phyloP scores from a whole-genome alignment of 225 moss, liverwort and hornwort species.

The Marchantia polymorpha region DNA sequence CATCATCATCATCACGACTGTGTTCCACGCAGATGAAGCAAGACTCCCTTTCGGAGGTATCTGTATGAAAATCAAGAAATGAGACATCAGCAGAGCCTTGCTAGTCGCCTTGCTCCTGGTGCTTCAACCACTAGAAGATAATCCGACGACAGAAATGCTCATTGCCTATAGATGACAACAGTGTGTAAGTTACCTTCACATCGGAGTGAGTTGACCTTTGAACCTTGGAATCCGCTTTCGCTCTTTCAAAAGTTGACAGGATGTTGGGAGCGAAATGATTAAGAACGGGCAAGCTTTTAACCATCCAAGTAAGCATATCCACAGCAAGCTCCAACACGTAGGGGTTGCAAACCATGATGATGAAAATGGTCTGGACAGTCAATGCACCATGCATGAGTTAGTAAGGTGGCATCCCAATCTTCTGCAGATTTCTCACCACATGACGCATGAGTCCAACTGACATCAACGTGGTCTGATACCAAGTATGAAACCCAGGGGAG shows the following conservation, averaged over 20 bases:
- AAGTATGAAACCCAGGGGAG: too few species aligned
- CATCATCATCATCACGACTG: slow-evolving; percentile 83
- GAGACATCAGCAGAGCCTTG: background rate
- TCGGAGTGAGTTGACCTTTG: slow-evolving; percentile 37
- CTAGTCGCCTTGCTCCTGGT: background rate
- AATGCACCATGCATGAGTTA: background rate
- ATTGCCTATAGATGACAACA: background rate
- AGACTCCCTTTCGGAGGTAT: slow-evolving; percentile 22
- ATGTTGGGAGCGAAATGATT: slow-evolving; percentile 62
- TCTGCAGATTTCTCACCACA: background rate
- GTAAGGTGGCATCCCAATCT: background rate
- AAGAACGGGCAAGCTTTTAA: slow-evolving; percentile 65
- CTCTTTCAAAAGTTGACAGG: slow-evolving; percentile 58
- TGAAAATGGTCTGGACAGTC: slow-evolving; percentile 58
- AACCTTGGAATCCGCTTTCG: slow-evolving; percentile 51
- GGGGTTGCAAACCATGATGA: slow-evolving; percentile 83
- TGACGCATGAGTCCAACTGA: too few species aligned
- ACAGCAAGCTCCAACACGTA: slow-evolving; percentile 70
- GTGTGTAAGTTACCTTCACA: slow-evolving; percentile 30
- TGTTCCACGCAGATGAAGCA: slow-evolving; percentile 64
- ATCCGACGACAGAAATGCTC: background rate
- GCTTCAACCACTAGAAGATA: background rate
- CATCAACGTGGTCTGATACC: too few species aligned
- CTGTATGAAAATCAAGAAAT: slow-evolving; percentile 17
- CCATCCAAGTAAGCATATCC: slow-evolving; percentile 61